Evolutionary conservation across 306 rosid species (phyloP), one percentile per base, ranked within the genome.

Genomic region (Quercus robur): DNA sequence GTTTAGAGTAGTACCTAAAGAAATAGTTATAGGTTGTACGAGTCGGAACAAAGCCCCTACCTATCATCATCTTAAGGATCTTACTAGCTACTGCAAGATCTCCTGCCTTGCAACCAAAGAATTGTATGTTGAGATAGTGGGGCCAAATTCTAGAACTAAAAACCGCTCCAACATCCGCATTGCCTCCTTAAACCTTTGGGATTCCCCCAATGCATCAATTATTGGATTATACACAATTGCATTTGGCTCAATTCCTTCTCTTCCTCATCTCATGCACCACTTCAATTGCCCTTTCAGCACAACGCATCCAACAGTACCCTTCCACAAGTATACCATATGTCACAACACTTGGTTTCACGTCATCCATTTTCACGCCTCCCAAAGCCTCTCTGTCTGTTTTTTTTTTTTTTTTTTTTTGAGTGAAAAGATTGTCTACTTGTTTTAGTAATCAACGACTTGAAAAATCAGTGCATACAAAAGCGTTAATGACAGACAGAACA

Each of bases 301-400:
- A 88, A 54, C 90, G 87, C 99, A 90, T 91, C 70, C 97, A 81
- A 33, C 97, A 93, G 66, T 95, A 93, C 44, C 97, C 98, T 89
- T 91, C 97, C 56, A 89, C 94, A 35, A 95, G 94, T 58, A 92
- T 93, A 59, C 97, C 98, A 75, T 93, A 95, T n/a, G 98, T 95
- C 81, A 90, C 94, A 75, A 94, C 93, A 83, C 78, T 90, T 5
- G 94, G 94, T 66, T 63, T 89, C 82, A 95, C 83, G 73, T 87
- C 86, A 76, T 87, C 90, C 80, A 79, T 81, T 83, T 84, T 95
- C 97, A 88, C 88, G 85, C 94, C 74, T 17, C 70, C 98, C 98
- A 93, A 46, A 95, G 88, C 83, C 80, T 85, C 85, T 90, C 97
- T 7, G 93, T 93, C 26, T 76, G 86, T 26, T 1, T 26, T 26